Evolutionary conservation across 2,329 filamentous ascomycete genomes (phyloP), one percentile per base, ranked within the genome.

Genomic region (Apiospora marii): DNA sequence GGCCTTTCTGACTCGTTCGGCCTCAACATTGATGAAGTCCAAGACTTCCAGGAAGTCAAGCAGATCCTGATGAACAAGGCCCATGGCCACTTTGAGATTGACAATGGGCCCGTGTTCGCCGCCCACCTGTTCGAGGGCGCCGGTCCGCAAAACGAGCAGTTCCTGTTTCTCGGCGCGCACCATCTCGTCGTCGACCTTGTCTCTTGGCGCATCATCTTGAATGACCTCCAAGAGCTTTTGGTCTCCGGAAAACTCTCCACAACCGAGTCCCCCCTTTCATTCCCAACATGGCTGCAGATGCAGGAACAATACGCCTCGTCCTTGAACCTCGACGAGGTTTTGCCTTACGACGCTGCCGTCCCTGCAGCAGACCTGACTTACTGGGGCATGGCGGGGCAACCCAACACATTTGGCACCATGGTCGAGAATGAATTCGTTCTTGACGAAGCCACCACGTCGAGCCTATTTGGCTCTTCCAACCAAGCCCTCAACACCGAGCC

Each of bases 101-200:
- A 85, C 70, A 78, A 81, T 0, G 87, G 87, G 0, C 87, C 87
- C 0, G 82, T 88, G 0, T 88, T 89, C 73, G 83, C 84, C 0
- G 86, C 84, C 7, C 82, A 87, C 70, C 85, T 71, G 81, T 89
- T 30, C 82, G 37, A 83, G 13, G 86, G 84, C 3, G 76, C 81
- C 67, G 83, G 87, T 41, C 37, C 37, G 37, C 46, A 48, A 64
- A 84, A 83, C 4, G 80, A 82, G 72, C 86, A 88, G 69, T 78
- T 86, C 71, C 75, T 89, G 2, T 88, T 86, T 73, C 78, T 89
- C 10, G 82, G 83, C 0, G 86, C 87, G 0, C 87, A 89, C 73
- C 87, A 88, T 68, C 81, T 89, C 3, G 86, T 86, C 0, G 83
- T 88, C 16, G 87, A 89, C 70, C 76, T 86, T 8, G 81, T 82